Evolutionary conservation across 2,329 filamentous ascomycete genomes (phyloP).

Genomic region (Bipolaris bicolor): DNA sequence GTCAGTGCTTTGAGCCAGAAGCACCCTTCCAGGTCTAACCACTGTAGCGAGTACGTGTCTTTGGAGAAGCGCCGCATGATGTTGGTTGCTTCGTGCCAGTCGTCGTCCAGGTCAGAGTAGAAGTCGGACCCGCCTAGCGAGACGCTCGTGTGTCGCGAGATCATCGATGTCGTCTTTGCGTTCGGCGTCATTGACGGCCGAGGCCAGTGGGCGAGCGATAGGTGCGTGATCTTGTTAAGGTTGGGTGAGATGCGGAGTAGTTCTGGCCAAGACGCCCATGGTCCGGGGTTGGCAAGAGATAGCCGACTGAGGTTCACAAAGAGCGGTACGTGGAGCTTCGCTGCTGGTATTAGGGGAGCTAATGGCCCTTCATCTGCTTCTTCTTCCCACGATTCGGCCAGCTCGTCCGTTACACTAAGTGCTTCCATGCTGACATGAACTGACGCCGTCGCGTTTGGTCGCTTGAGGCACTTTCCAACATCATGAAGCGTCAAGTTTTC

Average conservation of each 20-base stretch:
- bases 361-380: slow-evolving; percentile 32
- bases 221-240: slow-evolving; percentile 63
- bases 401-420: slow-evolving; percentile 21
- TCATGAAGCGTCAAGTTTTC: slow-evolving; percentile 57
- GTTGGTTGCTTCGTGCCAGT: slow-evolving; percentile 62
- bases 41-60: slow-evolving; percentile 64
- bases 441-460: slow-evolving; percentile 9
- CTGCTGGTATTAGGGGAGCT: slow-evolving; percentile 15
- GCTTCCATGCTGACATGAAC: slow-evolving; percentile 17
- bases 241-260: slow-evolving; percentile 61
- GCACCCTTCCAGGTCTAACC: slow-evolving; percentile 68
- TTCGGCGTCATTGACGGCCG: slow-evolving; percentile 64
- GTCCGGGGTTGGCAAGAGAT: slow-evolving; percentile 61
- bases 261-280: slow-evolving; percentile 60
- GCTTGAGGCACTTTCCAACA: slow-evolving; percentile 53
- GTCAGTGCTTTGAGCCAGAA: slow-evolving; percentile 62
- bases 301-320: slow-evolving; percentile 64
- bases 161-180: slow-evolving; percentile 54
- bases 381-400: slow-evolving; percentile 58
- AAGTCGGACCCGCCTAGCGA: slow-evolving; percentile 59
- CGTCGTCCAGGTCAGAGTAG: slow-evolving; percentile 60
- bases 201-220: slow-evolving; percentile 69
- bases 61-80: slow-evolving; percentile 63
- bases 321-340: slow-evolving; percentile 32
- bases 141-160: slow-evolving; percentile 52